phyloP scores from a whole-genome alignment of 2,329 filamentous ascomycete genomes.

The Elsinoe necatrix region DNA sequence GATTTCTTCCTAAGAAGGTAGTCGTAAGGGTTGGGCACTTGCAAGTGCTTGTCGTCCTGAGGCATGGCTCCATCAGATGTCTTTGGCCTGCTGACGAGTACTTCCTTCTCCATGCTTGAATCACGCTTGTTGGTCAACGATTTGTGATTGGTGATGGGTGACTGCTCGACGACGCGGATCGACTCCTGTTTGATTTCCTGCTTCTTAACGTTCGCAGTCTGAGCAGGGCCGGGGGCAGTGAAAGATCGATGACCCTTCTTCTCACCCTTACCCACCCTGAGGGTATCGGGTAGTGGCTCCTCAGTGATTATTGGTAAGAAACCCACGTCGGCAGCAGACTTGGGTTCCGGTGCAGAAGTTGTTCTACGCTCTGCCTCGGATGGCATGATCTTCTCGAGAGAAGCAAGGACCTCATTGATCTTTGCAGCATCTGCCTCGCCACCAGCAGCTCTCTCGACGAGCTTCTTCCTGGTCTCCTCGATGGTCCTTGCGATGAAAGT shows the following conservation, averaged over 20 bases:
- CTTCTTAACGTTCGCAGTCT: background rate
- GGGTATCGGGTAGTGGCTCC: conserved; percentile 35
- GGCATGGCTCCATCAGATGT: conserved; percentile 12
- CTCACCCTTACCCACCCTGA: conserved; percentile 20
- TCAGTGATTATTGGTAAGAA: conserved; percentile 46
- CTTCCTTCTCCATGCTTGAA: conserved; percentile 9
- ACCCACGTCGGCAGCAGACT: conserved; percentile 25
- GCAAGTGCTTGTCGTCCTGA: conserved; percentile 14
- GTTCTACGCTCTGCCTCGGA: conserved; percentile 31
- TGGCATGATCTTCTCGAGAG: conserved; percentile 31
- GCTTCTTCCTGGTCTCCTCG: conserved; percentile 49
- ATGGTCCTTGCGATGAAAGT: conserved; percentile 48
- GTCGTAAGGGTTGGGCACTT: conserved; percentile 17
- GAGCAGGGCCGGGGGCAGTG: conserved; percentile 33
- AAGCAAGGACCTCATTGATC: conserved; percentile 50
- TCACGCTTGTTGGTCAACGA: background rate
- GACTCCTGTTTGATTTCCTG: conserved; percentile 9
- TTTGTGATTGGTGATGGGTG: background rate
- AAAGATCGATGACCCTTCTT: conserved; percentile 34
- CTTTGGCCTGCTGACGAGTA: conserved; percentile 7
- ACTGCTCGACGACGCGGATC: conserved; percentile 50
- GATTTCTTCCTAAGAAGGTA: conserved; percentile 18
- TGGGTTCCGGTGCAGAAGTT: conserved; percentile 39
- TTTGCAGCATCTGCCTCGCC: conserved; percentile 42
- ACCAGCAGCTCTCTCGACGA: conserved; percentile 45